Base-by-base conservation (phyloP, 495 filamentous ascomycete species). In the Aspergillus funiculosus region DNA sequence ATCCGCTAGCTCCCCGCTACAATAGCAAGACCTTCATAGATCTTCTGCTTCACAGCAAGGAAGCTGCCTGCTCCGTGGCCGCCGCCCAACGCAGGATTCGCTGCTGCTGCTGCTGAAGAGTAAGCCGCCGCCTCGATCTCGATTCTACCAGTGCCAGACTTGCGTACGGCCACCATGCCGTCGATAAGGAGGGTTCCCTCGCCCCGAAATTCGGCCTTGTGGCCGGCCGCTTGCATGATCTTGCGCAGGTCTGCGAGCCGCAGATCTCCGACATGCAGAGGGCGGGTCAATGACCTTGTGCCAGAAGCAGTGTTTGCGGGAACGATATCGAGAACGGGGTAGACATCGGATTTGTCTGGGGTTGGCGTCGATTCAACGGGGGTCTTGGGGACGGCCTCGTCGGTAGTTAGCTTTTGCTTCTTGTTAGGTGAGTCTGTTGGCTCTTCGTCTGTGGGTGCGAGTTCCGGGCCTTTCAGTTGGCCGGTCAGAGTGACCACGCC, bases 241-340 rank as follows among this genome's bases (percentile, higher is more conserved):
- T 85, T 83, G 36, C 94, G 75, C 38, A 99, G 66, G 60, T 96
- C 89, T 0, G 92, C 89, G 10, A 99, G 75, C 13, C 92, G 76
- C 13, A 97, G 71, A 57, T 99, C 92, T 44, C 92, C 92, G 17
- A 97, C 94, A 59, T 97, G 94, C 8, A 99, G 76, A 6, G 94
- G 89, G 26, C 90, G 89, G 6, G 88, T 81, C 43, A 86, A 77
- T 9, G 85, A 85, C 34, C 86, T 75, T 4, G 82, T 85, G 1
- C 87, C 82, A 1, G 87, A 81, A 6, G 82, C 81, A 64, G 92
- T 77, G 52, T 72, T 86, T n/a, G 75, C 69, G 1, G 89, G 86
- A 5, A 95, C 68, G 18, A 87, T 69, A 53, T 95, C 88, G 2
- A 98, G 78, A 3, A 81, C 76, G 1, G 91, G 87, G 35, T 67